These are phyloP conservation scores for Fraxinus baroniana DNA, from an alignment of 305 asterid genomes.

Conservation along the genomic window DNA sequence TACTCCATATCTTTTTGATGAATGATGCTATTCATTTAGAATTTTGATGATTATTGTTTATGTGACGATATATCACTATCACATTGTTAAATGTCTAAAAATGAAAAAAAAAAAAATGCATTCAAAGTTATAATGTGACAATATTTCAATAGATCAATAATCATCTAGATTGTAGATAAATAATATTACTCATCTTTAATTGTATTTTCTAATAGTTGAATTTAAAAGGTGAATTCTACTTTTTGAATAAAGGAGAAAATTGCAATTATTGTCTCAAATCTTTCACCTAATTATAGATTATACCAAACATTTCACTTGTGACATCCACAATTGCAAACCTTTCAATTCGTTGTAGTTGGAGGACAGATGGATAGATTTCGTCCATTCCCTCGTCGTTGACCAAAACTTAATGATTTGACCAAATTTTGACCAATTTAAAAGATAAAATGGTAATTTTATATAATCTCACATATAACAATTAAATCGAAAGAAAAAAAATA, in stretches of 20 bases:
- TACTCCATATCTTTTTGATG: not conserved
- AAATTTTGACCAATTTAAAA: not conserved
- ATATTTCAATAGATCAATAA: not conserved
- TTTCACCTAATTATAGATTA: too few species aligned
- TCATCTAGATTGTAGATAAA: too few species aligned
- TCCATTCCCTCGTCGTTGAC: not conserved
- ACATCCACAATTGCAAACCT: not conserved
- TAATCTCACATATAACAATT: not conserved
- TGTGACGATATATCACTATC: not conserved
- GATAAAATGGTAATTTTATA: too few species aligned
- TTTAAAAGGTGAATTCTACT: not conserved
- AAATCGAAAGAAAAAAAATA: too few species aligned
- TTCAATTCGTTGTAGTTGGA: not conserved
- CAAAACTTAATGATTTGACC: not conserved
- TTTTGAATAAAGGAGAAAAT: too few species aligned
- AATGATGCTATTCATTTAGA: not conserved
- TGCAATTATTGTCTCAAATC: too few species aligned
- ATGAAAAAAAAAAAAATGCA: not conserved
- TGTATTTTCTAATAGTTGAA: not conserved
- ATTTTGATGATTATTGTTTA: too few species aligned
- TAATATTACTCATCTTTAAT: not conserved
- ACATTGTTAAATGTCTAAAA: not conserved
- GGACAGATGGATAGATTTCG: not conserved
- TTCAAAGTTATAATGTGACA: not conserved
- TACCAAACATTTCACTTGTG: not conserved